Conservation (phyloP, 139 green algal genomes). For the Coccomyxa sp. region DNA sequence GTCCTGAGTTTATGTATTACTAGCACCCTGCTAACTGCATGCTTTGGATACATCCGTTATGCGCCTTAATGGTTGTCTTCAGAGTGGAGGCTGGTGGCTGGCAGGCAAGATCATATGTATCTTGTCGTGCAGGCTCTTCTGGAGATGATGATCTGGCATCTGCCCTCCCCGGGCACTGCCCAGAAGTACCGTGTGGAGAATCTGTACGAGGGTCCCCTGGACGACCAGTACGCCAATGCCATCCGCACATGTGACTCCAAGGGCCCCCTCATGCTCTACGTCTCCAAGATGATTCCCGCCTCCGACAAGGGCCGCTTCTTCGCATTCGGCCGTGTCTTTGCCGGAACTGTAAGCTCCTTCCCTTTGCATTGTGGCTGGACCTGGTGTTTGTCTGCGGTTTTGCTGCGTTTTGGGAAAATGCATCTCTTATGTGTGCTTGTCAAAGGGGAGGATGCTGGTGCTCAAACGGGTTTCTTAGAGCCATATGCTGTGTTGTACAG, state of each 20-base stretch:
- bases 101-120: too few relatives aligned
- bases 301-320: constrained; percentile 98
- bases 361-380: neutral
- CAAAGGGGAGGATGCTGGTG: too few relatives aligned
- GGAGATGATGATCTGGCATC: constrained; percentile 98
- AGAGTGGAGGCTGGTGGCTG: too few relatives aligned
- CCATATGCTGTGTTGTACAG: neutral
- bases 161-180: constrained; percentile 65
- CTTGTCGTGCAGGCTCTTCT: constrained; percentile 67
- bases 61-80: too few relatives aligned
- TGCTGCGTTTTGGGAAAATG: neutral
- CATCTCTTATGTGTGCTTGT: neutral
- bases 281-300: constrained; percentile 99
- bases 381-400: neutral
- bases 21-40: too few relatives aligned
- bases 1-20: too few relatives aligned
- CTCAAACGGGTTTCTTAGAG: too few relatives aligned
- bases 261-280: constrained; percentile 98
- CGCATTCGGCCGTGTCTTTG: constrained; percentile 97
- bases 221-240: constrained; percentile 88
- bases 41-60: too few relatives aligned
- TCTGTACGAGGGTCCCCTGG: constrained; percentile 95
- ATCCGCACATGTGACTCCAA: constrained; percentile 95
- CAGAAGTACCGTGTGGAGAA: constrained; percentile 97
- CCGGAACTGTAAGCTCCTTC: constrained; percentile 80